A percentile compares a stretch with the other conserved stretches of the same genome.
phyloP scores from a whole-genome alignment of 768 basidiomycete genomes.

The Leucocoprinus leucothites region DNA sequence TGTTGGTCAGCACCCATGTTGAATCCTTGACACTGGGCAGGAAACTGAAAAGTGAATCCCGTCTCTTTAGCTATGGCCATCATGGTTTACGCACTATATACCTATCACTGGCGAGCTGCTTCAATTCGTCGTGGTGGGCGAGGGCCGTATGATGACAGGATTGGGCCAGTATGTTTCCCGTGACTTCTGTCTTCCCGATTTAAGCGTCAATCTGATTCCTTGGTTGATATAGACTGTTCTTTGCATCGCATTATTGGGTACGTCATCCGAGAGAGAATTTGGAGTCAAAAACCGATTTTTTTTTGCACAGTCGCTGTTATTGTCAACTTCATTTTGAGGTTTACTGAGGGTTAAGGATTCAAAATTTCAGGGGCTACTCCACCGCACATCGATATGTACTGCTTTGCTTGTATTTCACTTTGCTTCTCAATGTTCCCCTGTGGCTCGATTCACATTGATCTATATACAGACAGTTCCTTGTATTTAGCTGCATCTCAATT shows the following conservation, averaged over 20 bases:
- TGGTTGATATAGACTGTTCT: constrained; percentile 59
- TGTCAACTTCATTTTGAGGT: constrained; percentile 83
- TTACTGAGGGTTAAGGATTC: constrained; percentile 39
- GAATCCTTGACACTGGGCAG: not conserved
- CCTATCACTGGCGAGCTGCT: constrained; percentile 94
- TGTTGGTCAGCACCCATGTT: constrained; percentile 55
- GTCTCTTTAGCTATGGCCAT: constrained; percentile 81
- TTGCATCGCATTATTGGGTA: constrained; percentile 79
- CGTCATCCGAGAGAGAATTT: constrained; percentile 16
- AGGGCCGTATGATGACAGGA: constrained; percentile 94
- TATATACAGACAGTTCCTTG: not conserved
- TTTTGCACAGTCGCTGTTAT: constrained; percentile 65
- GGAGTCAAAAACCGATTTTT: constrained; percentile 8
- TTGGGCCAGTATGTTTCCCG: constrained; percentile 78
- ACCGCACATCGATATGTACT: not conserved
- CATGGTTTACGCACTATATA: constrained; percentile 93
- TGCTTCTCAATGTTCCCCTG: not conserved
- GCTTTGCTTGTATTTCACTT: not conserved
- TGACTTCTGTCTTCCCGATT: constrained; percentile 11
- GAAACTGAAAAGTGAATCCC: not conserved
- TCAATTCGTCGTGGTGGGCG: constrained; percentile 89
- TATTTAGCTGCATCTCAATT: constrained; percentile 23
- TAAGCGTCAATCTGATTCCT: constrained; percentile 12
- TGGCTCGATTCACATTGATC: not conserved
- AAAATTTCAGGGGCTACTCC: not conserved